Evolutionary conservation across 2,329 filamentous ascomycete genomes (phyloP), one percentile per base, ranked within the genome.

Genomic region (Amylocarpus encephaloides): DNA sequence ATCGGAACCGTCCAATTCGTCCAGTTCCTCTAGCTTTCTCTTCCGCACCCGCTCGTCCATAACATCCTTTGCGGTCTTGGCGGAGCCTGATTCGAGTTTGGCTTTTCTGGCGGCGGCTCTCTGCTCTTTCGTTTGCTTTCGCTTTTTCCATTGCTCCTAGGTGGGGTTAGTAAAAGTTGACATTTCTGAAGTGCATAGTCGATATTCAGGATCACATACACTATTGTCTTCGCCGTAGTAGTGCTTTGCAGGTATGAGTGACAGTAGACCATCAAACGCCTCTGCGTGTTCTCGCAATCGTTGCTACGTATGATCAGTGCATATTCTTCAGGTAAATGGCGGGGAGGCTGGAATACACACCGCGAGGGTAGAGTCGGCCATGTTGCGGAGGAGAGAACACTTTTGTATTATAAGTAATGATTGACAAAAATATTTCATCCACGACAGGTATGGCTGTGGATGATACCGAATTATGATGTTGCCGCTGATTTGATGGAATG

Each of bases 71-170:
- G 90, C 92, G 58, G 83, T 93, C 33, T 47, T 47, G 16, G 85
- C 83, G 64, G 89, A 90, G 59, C 92, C 88, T 22, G 93, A 91
- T 63, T 97, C 88, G 36, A 97, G 78, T 72, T 96, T 97, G 53
- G 86, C 88, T 65, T 85, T 80, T 71, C 90, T 90, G 49, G 89
- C 87, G 59, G 86, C 83, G 55, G 82, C 81, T 52, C 88, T 88
- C 69, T 95, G 80, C 68, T 89, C 86, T 67, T 95, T 95, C 45
- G 89, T 92, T 72, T 97, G 91, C 74, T 97, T 97, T 72, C 93
- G 95, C 66, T 85, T 85, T 68, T 84, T 83, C 89, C 90, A 95
- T 83, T 96, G 89, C 63, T 93, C 86, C 89, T 95, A 64, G 55
- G 45, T 48, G 41, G 29, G 32, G 22, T 45, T 51, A 45, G 55